A percentile compares a stretch with the other conserved stretches of the same genome.
These are phyloP conservation scores for Chloromonas sp. DNA, from an alignment of 163 green algal species.

Conservation along the genomic window DNA sequence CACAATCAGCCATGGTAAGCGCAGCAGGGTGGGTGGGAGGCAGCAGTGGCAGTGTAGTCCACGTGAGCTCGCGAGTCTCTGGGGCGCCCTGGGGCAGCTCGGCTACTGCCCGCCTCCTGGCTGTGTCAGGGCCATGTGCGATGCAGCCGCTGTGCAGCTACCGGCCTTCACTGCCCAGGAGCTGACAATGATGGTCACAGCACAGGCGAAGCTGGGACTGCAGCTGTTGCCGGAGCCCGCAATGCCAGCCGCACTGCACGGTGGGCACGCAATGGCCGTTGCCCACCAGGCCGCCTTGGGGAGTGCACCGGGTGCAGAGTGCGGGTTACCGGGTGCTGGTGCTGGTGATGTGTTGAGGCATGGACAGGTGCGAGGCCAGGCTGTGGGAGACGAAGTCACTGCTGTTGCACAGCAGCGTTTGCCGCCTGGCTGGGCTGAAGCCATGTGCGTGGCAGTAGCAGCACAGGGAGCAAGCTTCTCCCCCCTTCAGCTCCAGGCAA, in stretches of 20 bases:
- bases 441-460: neutral
- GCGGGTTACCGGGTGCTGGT: neutral
- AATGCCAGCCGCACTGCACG: neutral
- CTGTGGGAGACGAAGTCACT: neutral
- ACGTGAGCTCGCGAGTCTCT: neutral
- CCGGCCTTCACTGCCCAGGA: neutral
- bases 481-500: neutral
- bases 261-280: neutral
- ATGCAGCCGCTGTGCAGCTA: neutral
- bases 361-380: neutral
- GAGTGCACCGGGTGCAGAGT: neutral
- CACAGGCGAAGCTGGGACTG: constrained; percentile 1
- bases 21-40: neutral
- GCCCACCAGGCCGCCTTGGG: neutral
- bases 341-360: neutral
- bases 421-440: neutral
- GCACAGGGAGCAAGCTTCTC: neutral
- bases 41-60: neutral
- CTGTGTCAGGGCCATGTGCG: neutral
- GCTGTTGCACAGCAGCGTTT: neutral
- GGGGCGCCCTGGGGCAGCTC: neutral
- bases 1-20: neutral
- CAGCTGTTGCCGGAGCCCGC: neutral
- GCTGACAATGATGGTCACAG: neutral
- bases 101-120: neutral